phyloP scores from a whole-genome alignment of 371 early-diverging fungal species.

The Actinomucor elegans region DNA sequence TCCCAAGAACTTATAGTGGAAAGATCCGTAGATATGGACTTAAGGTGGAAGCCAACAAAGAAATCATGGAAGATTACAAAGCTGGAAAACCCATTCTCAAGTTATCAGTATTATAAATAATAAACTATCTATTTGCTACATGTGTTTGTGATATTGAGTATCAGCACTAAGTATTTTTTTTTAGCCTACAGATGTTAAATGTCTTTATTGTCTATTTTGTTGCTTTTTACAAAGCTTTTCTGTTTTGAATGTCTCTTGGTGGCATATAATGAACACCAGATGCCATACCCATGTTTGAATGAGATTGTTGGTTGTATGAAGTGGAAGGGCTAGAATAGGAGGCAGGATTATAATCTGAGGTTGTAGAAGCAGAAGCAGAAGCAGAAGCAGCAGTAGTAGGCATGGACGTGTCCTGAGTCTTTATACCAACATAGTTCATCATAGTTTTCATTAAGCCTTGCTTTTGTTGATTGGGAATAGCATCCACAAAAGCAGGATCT shows the following conservation, averaged over 20 bases:
- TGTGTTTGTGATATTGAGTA: too few relatives aligned
- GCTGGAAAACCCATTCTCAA: too few relatives aligned
- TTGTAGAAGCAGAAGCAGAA: not conserved
- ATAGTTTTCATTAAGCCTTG: slow-evolving; percentile 23
- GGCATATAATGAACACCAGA: slow-evolving; percentile 13
- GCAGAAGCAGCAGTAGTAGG: not conserved
- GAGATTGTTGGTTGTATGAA: not conserved
- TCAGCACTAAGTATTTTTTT: too few relatives aligned
- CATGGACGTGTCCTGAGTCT: slow-evolving; percentile 15
- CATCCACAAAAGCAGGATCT: slow-evolving; percentile 19
- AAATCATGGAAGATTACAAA: too few relatives aligned
- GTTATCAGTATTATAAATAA: too few relatives aligned
- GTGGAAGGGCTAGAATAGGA: not conserved
- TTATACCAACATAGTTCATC: slow-evolving; percentile 14
- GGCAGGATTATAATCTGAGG: not conserved
- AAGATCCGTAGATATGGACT: too few relatives aligned
- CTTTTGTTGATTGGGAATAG: slow-evolving; percentile 16
- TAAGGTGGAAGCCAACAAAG: too few relatives aligned
- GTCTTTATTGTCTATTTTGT: not conserved
- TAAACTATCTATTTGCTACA: too few relatives aligned
- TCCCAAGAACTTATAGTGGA: too few relatives aligned
- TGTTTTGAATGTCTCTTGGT: slow-evolving; percentile 16
- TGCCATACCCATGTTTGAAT: slow-evolving; percentile 1
- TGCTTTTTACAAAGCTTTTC: slow-evolving; percentile 10
- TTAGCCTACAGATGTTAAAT: too few relatives aligned